Conservation (phyloP, 129 eudicot species). For the Ambrosia trifida region DNA sequence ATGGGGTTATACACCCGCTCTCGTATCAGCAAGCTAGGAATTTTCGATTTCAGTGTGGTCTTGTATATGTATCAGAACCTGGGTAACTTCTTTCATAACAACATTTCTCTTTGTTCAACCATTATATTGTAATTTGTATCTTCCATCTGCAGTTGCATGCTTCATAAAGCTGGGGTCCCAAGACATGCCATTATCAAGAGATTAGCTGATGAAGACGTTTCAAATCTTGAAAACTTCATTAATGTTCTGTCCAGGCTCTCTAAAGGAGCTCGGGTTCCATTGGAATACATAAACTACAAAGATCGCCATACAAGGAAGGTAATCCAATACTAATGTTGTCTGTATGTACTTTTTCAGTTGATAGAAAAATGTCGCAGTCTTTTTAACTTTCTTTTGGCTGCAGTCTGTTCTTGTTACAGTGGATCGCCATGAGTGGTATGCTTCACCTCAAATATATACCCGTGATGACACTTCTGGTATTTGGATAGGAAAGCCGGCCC, state of each 20-base stretch:
- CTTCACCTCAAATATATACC: conserved; percentile 78
- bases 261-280: conserved; percentile 84
- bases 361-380: not conserved
- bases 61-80: conserved; percentile 92
- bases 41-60: conserved; percentile 89
- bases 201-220: conserved; percentile 75
- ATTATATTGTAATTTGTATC: conserved; percentile 15
- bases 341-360: not conserved
- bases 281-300: conserved; percentile 73
- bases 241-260: conserved; percentile 68
- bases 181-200: conserved; percentile 93
- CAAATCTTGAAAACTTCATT: conserved; percentile 67
- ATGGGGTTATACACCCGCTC: conserved; percentile 86
- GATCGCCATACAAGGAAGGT: conserved; percentile 94
- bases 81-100: conserved; percentile 53
- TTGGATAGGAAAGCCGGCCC: conserved; percentile 64
- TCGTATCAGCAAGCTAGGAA: conserved; percentile 96
- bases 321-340: too few species aligned
- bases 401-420: conserved; percentile 75
- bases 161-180: conserved; percentile 87
- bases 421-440: conserved; percentile 73
- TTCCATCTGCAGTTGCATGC: conserved; percentile 64
- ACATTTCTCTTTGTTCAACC: conserved; percentile 5
- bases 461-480: conserved; percentile 81
- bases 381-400: conserved; percentile 24